These are phyloP conservation scores for Cornus kousa DNA, from an alignment of 148 eudicot genomes.

Conservation along the genomic window DNA sequence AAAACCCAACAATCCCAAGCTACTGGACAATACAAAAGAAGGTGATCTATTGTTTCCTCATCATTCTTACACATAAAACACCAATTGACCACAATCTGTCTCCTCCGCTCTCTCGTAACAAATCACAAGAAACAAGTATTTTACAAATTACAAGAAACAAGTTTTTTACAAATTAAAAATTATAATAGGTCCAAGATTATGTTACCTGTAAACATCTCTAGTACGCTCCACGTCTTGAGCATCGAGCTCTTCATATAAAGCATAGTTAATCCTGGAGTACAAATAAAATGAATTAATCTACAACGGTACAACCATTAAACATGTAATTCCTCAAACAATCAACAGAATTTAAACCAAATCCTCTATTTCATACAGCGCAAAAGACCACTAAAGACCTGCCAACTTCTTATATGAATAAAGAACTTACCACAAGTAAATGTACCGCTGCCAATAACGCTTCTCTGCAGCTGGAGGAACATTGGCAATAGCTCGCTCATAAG, in stretches of 20 bases:
- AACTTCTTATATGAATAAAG: neutral
- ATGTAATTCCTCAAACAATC: neutral
- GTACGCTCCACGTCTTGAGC: conserved; percentile 78
- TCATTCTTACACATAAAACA: no score
- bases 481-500: conserved; percentile 88
- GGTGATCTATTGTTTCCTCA: no score
- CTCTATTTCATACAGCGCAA: neutral
- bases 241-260: conserved; percentile 85
- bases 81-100: no score
- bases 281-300: conserved; percentile 13
- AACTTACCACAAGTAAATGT: conserved; percentile 86
- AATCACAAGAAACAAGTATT: no score
- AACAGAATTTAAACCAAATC: neutral
- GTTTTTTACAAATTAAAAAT: neutral
- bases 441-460: conserved; percentile 98
- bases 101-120: no score
- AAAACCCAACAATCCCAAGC: no score
- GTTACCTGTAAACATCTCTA: conserved; percentile 76
- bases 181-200: conserved; percentile 1
- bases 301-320: neutral
- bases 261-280: conserved; percentile 76
- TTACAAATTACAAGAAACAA: neutral
- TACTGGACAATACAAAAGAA: no score
- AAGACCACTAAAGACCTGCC: neutral
- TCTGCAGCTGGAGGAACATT: conserved; percentile 88